Evolutionary conservation across 176 grass and related monocot species (phyloP).

Genomic region (Tillandsia fasciculata): DNA sequence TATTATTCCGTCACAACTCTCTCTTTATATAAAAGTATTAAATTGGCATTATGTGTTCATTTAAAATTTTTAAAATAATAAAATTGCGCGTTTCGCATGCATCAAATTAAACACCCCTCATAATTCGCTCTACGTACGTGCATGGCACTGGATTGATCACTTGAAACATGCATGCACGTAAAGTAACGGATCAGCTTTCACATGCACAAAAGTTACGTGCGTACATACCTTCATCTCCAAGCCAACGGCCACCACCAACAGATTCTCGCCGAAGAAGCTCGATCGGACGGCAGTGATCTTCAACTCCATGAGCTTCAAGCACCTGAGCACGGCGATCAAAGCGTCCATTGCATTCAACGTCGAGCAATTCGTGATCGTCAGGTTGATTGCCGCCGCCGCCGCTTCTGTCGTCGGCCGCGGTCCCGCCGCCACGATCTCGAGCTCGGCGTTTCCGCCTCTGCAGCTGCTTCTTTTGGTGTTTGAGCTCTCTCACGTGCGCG

Average conservation of each 20-base stretch:
- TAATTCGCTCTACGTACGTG: no score
- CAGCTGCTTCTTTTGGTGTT: slow-evolving; percentile 22
- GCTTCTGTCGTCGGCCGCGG: background rate
- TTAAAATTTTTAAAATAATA: no score
- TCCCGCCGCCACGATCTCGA: background rate
- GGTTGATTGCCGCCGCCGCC: slow-evolving; percentile 11
- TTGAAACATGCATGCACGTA: no score
- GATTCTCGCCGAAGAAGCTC: background rate
- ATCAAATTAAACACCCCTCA: no score
- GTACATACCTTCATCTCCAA: background rate
- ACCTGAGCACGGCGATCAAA: slow-evolving; percentile 24
- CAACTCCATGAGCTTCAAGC: slow-evolving; percentile 27
- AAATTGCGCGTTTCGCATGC: no score
- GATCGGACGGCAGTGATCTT: slow-evolving; percentile 27
- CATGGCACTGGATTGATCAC: no score
- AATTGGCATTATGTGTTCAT: no score
- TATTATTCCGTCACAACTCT: no score
- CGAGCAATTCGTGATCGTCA: slow-evolving; percentile 11
- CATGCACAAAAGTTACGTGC: background rate
- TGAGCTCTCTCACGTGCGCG: slow-evolving; percentile 27
- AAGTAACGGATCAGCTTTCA: background rate
- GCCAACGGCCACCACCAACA: slow-evolving; percentile 3
- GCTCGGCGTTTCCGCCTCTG: slow-evolving; percentile 11
- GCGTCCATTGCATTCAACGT: background rate
- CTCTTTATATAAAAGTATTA: no score